Evolutionary conservation across 2,329 filamentous ascomycete genomes (phyloP), one percentile per base, ranked within the genome.

Genomic region (Fusarium mexicanum): DNA sequence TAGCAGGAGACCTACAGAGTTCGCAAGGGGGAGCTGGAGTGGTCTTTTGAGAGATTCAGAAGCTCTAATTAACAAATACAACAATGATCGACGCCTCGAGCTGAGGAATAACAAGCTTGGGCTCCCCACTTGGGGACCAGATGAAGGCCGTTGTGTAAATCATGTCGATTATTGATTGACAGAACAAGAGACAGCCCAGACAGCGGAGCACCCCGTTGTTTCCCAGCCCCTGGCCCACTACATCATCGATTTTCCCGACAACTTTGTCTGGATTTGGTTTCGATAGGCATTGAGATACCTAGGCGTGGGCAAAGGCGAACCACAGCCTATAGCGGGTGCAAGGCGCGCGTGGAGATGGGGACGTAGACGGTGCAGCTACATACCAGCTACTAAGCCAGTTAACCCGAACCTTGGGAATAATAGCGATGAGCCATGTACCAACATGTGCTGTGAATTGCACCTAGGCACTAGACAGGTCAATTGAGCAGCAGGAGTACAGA

Each of bases 191-290:
- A 55, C 26, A 55, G 35, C 51, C 51, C 24, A 31, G 33, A 55
- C 53, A 64, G 41, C 53, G 57, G 73, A 68, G 60, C 69, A 48
- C 69, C 61, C 76, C 48, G 68, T 71, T 70, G 66, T 75, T 77
- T 76, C 64, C 67, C 46, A 58, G 73, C 68, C 73, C 76, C 71
- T 76, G 76, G 59, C 64, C 65, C 75, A 69, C 76, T 75, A 69
- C 76, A 78, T 78, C 75, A 77, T 78, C 69, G 74, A 78, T 61
- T 71, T 61, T 20, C 22, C 57, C 51, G 37, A 60, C 26, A 40
- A 47, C 54, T 64, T 67, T 53, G 63, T 33, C 44, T 61, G 46
- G 24, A 31, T 46, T 43, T 54, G 26, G 35, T 33, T 67, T 41
- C 26, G 41, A 72, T 44, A 51, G 63, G n/a, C 43, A 59, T 40